A percentile compares a stretch with the other conserved stretches of the same genome.
These are phyloP conservation scores for Striga hermonthica DNA, from an alignment of 305 asterid species.

Conservation along the genomic window DNA sequence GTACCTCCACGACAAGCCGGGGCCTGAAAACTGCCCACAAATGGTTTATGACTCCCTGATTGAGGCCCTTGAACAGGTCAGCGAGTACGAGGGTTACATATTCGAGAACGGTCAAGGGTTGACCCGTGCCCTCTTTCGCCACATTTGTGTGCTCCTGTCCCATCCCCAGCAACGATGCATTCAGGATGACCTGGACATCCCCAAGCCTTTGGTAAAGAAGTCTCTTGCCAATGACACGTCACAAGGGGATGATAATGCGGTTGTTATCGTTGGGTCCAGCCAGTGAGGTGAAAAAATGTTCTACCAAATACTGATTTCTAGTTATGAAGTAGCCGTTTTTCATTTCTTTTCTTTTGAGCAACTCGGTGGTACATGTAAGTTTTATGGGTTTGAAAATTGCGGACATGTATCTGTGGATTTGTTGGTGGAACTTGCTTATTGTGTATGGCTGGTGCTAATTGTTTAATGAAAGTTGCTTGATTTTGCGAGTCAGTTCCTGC, in stretches of 20 bases:
- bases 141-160: constrained; percentile 63
- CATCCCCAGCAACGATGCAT: constrained; percentile 90
- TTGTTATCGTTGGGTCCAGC: constrained; percentile 34
- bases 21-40: constrained; percentile 93
- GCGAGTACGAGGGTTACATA: constrained; percentile 83
- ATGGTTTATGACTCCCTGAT: constrained; percentile 80
- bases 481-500: not conserved
- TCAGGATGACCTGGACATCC: constrained; percentile 75
- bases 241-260: constrained; percentile 47
- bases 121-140: constrained; percentile 69
- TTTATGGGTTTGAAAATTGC: constrained; percentile 12
- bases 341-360: too few relatives aligned
- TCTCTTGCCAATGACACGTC: constrained; percentile 40
- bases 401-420: constrained; percentile 25
- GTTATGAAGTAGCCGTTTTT: not conserved
- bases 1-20: constrained; percentile 94
- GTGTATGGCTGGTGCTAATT: not conserved
- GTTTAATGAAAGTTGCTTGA: constrained; percentile 4
- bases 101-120: constrained; percentile 90
- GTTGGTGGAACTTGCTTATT: constrained; percentile 6
- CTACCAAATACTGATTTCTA: constrained; percentile 4
- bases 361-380: not conserved
- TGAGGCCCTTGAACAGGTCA: constrained; percentile 78
- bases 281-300: constrained; percentile 38
- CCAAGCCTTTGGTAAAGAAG: constrained; percentile 71